phyloP scores from a whole-genome alignment of 2,329 filamentous ascomycete genomes.

The Arthrobotrys iridis region DNA sequence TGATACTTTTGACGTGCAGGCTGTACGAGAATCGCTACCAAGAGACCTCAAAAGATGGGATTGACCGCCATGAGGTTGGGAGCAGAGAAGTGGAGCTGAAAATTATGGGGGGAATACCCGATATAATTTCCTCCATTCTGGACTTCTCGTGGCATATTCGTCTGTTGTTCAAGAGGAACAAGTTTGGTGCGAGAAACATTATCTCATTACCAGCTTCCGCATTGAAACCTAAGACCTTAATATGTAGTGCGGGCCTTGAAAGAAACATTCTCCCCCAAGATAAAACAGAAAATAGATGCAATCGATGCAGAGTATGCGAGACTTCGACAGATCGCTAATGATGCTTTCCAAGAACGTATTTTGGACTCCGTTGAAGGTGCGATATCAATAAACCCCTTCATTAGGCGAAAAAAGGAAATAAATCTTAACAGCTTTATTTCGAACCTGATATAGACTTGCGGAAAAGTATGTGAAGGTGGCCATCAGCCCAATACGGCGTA shows the following conservation, averaged over 20 bases:
- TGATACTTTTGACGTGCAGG: conserved; percentile 39
- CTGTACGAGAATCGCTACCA: conserved; percentile 46
- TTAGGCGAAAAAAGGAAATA: neutral
- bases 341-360: conserved; percentile 48
- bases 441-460: conserved; percentile 22
- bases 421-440: neutral
- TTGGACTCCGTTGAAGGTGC: conserved; percentile 52
- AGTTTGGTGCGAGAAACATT: conserved; percentile 24
- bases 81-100: conserved; percentile 39
- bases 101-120: conserved; percentile 44
- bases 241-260: conserved; percentile 30
- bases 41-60: conserved; percentile 5
- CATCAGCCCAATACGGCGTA: neutral
- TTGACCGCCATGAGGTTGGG: conserved; percentile 8
- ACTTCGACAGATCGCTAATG: conserved; percentile 35
- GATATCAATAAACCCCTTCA: neutral
- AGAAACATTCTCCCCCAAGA: conserved; percentile 36
- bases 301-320: conserved; percentile 28
- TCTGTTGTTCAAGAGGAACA: conserved; percentile 40
- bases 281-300: conserved; percentile 33
- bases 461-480: conserved; percentile 19
- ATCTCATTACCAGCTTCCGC: neutral
- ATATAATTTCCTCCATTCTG: conserved; percentile 38
- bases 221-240: neutral
- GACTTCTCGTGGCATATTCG: conserved; percentile 50